Percentiles rank a stretch among this genome's conserved stretches.
Conservation (phyloP, 495 filamentous ascomycete species). For the Bacidia rubella region DNA sequence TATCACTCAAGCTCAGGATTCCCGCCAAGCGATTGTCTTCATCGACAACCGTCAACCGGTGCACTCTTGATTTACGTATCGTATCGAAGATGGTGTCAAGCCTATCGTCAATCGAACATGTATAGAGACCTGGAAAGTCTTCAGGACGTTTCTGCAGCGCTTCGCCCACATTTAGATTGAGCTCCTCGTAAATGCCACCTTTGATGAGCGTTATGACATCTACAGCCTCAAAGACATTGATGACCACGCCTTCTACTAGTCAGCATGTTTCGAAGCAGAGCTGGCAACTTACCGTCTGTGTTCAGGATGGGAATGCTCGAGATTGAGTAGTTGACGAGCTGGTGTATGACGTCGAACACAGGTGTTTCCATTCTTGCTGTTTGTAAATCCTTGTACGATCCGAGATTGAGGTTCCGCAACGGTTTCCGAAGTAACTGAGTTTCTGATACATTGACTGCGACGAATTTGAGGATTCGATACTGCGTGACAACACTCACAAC, state of each 20-base stretch:
- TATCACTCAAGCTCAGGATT: constrained; percentile 88
- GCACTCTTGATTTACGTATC: constrained; percentile 84
- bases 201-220: constrained; percentile 95
- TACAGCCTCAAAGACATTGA: constrained; percentile 96
- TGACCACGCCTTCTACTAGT: constrained; percentile 43
- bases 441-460: constrained; percentile 89
- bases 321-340: constrained; percentile 83
- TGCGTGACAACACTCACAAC: constrained; percentile 96
- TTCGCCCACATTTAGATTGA: constrained; percentile 76
- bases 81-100: constrained; percentile 95
- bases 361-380: constrained; percentile 85
- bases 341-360: constrained; percentile 91
- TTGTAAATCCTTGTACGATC: constrained; percentile 66
- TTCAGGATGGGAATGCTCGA: constrained; percentile 92
- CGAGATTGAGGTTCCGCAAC: constrained; percentile 69
- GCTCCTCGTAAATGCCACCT: constrained; percentile 81
- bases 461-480: constrained; percentile 96
- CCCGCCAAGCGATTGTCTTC: constrained; percentile 74
- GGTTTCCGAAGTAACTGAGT: constrained; percentile 83
- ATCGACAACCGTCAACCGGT: constrained; percentile 85
- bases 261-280: background rate
- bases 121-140: constrained; percentile 96
- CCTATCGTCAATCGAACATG: constrained; percentile 80
- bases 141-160: constrained; percentile 77
- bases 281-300: constrained; percentile 48